Base-by-base conservation (phyloP, 305 asterid genomes). In the Rubia balearica region DNA sequence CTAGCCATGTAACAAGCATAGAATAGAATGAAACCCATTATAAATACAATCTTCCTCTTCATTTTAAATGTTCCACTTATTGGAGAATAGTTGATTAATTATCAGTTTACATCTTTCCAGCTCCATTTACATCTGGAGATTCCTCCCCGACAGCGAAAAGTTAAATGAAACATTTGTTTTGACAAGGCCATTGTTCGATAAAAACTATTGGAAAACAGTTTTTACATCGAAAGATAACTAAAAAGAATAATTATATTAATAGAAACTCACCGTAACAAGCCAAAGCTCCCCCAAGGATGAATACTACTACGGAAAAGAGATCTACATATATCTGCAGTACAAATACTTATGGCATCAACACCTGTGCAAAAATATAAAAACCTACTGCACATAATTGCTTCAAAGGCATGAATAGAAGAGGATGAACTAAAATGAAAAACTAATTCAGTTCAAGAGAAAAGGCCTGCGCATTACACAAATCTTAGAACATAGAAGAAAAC, bases 211-310 rank as follows among this genome's bases (percentile, higher is more conserved):
- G 38, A 33, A 33, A 33, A 33, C 38, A 33, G 38, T 33, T 33
- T 33, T 4, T 33, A 12, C 0, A 42, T 10, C 64, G 13, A 41
- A 24, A 51, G 19, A 55, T 40, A 27, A 67, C 45, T 12, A 6
- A 21, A 74, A 24, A 6, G 22, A 60, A 24, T 38, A 33, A 33
- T 11, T 63, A 56, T 27, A 61, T 6, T 3, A 27, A 62, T 45
- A 67, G 11, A 43, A 68, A 71, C 91, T 85, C 78, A 92, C 98
- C 98, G 45, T 92, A 92, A 84, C 90, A 82, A 70, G 96, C 95
- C 85, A 92, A 82, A 70, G 98, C 93, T 79, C 86, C 96, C 77
- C 98, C 98, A 22, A 92, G 83, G 67, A 86, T 72, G 73, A 92
- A 75, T 76, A 84, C 81, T 55, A 90, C 80, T 67, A 88, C 63